Conservation (phyloP, 345 rosid genomes). For the Gossypium thurberi region DNA sequence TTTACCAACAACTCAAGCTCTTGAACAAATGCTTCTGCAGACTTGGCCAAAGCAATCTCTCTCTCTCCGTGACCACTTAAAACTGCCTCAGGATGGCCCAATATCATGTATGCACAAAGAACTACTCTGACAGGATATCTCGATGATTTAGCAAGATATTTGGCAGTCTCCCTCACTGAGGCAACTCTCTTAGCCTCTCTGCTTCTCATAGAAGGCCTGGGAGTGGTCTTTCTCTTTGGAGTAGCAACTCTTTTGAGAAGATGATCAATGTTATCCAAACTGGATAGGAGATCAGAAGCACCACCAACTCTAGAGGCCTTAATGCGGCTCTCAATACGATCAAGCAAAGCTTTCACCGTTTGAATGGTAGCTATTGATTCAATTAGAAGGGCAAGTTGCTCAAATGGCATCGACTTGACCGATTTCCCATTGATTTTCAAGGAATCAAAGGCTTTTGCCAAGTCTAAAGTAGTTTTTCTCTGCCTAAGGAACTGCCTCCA, state of each 20-base stretch:
- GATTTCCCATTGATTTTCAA: slow-evolving; percentile 51
- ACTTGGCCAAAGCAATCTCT: slow-evolving; percentile 61
- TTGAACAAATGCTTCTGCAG: slow-evolving; percentile 56
- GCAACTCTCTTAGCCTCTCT: slow-evolving; percentile 49
- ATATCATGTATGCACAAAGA: slow-evolving; percentile 92
- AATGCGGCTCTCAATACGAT: slow-evolving; percentile 73
- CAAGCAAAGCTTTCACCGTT: slow-evolving; percentile 58
- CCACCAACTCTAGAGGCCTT: slow-evolving; percentile 46
- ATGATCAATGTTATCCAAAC: slow-evolving; percentile 72
- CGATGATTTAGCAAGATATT: slow-evolving; percentile 36
- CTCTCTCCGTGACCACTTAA: slow-evolving; percentile 84
- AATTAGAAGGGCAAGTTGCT: slow-evolving; percentile 66
- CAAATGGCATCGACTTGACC: slow-evolving; percentile 68
- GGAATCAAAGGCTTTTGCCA: slow-evolving; percentile 60
- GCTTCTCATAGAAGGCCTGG: slow-evolving; percentile 37
- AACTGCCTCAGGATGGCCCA: slow-evolving; percentile 97
- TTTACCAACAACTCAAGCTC: slow-evolving; percentile 70
- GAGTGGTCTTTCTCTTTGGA: slow-evolving; percentile 49
- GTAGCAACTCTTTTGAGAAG: slow-evolving; percentile 80
- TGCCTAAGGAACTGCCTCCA: slow-evolving; percentile 71
- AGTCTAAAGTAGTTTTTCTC: slow-evolving; percentile 60
- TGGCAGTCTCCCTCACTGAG: slow-evolving; percentile 30
- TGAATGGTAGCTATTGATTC: slow-evolving; percentile 58
- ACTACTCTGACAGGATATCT: slow-evolving; percentile 87
- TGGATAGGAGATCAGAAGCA: slow-evolving; percentile 22